Evolutionary conservation across 495 filamentous ascomycete species (phyloP), one percentile per base, ranked within the genome.

Genomic region (Aspergillus haitiensis): DNA sequence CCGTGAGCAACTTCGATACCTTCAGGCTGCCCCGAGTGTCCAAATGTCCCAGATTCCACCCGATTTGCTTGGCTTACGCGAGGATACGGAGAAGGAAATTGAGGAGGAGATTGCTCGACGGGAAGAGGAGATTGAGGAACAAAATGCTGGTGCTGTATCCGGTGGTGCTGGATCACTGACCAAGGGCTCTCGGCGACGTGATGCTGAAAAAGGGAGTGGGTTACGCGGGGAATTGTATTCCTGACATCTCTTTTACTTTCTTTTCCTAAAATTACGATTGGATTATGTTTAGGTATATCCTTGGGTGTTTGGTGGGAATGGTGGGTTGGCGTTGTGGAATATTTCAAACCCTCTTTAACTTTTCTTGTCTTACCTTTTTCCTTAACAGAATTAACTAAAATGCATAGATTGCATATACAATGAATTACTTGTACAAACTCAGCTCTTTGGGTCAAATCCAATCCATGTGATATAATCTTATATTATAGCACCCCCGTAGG

Each of bases 1-100:
- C 46, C 81, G 83, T 52, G 92, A 97, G 70, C 91, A 97, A 74
- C 69, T 98, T 57, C 80, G 91, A 40, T 98, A 97, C 72, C 83
- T 98, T 50, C 78, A 88, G 65, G 81, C 84, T 21, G 89, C 91
- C 3, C 95, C 94, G 3, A 94, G 91, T 68, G 92, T 97, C 46
- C 89, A 96, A 72, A 86, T 90, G 77, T 82, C 85, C 64, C 79
- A 86, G 56, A 89, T 97, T 54, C 91, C 91, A 60, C 86, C 89
- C 7, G 89, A 94, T 69, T 73, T 96, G 36, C 78, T 84, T 56
- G 84, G 81, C 4, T 73, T 93, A 18, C 79, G 92, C 34, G 89
- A 92, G 64, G 87, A 93, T 40, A 85, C 92, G 1, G 92, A 97
- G 69, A 81, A 85, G 58, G 81, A 89, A 64, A 77, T 95, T 32